Conservation (phyloP, 805 yeast genomes). For the Barnettozyma populi region DNA sequence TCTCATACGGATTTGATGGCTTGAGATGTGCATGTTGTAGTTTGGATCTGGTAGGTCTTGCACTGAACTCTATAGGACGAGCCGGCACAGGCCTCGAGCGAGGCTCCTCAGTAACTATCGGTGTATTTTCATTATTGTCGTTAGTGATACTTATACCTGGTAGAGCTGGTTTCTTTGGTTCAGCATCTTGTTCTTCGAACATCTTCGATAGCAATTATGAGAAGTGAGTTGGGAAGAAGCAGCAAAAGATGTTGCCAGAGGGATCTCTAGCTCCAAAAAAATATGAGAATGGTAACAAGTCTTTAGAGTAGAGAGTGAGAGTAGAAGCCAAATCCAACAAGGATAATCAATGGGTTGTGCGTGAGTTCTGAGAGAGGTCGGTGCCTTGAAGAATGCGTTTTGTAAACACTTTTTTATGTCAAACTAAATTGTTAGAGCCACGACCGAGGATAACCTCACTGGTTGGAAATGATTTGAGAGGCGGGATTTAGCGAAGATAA, state of each 20-base stretch:
- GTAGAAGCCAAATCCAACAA: too few relatives aligned
- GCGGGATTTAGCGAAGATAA: too few relatives aligned
- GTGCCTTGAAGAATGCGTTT: background rate
- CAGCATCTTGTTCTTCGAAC: background rate
- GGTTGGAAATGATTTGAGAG: too few relatives aligned
- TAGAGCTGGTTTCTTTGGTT: background rate
- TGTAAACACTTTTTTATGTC: slow-evolving; percentile 1
- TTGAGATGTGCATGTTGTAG: background rate
- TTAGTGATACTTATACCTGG: background rate
- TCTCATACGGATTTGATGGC: slow-evolving; percentile 12
- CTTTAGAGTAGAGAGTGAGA: too few relatives aligned
- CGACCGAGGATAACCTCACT: background rate
- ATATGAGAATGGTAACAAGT: background rate
- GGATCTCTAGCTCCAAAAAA: background rate
- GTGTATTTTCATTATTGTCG: background rate
- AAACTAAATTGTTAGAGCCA: background rate
- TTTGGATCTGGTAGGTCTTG: background rate
- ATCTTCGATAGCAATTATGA: background rate
- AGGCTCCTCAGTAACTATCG: background rate
- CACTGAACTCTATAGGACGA: background rate
- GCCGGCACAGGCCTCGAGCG: background rate
- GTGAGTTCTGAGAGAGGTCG: too few relatives aligned
- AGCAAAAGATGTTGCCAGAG: background rate
- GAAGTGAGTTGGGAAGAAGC: background rate
- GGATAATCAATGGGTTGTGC: background rate